These are phyloP conservation scores for Trichosporon faecale DNA, from an alignment of 1,284 basidiomycete species.

Conservation along the genomic window DNA sequence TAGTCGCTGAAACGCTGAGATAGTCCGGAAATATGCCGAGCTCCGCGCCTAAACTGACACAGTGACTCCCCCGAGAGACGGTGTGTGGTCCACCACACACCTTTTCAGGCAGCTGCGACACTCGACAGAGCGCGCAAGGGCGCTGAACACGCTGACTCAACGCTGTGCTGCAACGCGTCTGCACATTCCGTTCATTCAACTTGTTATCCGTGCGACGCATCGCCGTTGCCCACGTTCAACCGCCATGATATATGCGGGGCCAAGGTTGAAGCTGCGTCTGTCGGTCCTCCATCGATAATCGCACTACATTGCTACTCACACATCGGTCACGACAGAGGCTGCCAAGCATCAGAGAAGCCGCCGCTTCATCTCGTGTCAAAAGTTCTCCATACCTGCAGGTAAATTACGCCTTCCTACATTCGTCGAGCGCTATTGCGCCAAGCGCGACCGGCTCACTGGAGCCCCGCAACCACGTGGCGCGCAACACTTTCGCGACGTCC, in stretches of 20 bases:
- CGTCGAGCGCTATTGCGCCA: neutral
- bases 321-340: neutral
- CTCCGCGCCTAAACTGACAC: neutral
- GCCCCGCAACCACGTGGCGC: slow-evolving; percentile 6
- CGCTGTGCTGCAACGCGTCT: neutral
- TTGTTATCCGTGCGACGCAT: neutral
- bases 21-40: slow-evolving; percentile 3
- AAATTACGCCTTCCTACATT: neutral
- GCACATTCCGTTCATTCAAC: neutral
- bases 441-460: neutral
- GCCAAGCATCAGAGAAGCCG: neutral
- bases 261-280: neutral
- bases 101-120: neutral
- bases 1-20: neutral
- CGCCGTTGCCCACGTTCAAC: neutral
- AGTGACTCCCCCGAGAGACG: neutral
- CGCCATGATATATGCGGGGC: neutral
- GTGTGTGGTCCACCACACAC: neutral
- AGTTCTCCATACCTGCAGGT: neutral
- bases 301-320: neutral
- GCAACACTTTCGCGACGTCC: neutral
- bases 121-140: neutral
- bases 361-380: neutral
- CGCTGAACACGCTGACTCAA: neutral
- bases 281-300: neutral